Conservation (phyloP, 164 flowering plant species). For the Piper betle region DNA sequence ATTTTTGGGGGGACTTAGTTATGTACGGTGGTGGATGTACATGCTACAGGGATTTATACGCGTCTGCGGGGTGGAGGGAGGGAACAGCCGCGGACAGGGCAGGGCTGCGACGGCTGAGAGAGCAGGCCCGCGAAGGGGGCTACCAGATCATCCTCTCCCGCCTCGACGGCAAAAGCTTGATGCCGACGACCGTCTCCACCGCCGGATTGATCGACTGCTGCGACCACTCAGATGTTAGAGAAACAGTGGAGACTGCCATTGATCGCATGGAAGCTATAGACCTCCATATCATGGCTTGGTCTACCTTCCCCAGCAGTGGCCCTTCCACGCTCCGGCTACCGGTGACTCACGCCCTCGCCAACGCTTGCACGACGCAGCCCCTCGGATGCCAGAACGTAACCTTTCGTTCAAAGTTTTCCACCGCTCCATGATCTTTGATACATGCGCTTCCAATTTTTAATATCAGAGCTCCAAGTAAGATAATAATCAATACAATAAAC, state of each 20-base stretch:
- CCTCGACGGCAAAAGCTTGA: constrained; percentile 36
- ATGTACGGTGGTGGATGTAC: too few species aligned
- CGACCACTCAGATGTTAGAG: constrained; percentile 29
- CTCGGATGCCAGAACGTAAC: too few species aligned
- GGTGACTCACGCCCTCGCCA: too few species aligned
- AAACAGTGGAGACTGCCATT: constrained; percentile 23
- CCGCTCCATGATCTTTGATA: too few species aligned
- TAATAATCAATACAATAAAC: too few species aligned
- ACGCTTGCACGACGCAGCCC: too few species aligned
- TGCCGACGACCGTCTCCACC: constrained; percentile 32
- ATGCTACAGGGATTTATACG: constrained; percentile 54
- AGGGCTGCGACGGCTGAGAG: constrained; percentile 23
- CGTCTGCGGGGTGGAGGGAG: constrained; percentile 23
- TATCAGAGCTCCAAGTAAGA: too few species aligned
- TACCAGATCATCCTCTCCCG: constrained; percentile 35
- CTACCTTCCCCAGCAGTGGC: too few species aligned
- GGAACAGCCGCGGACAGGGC: constrained; percentile 41
- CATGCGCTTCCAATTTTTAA: too few species aligned
- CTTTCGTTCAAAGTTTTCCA: too few species aligned
- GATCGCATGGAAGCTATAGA: constrained; percentile 24
- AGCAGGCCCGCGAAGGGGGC: constrained; percentile 22
- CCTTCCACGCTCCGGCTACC: too few species aligned
- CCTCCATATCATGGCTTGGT: constrained; percentile 41
- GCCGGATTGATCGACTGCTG: constrained; percentile 37
- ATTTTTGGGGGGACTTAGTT: too few species aligned